Conservation (phyloP, 768 basidiomycete genomes). For the Crucibulum laeve region DNA sequence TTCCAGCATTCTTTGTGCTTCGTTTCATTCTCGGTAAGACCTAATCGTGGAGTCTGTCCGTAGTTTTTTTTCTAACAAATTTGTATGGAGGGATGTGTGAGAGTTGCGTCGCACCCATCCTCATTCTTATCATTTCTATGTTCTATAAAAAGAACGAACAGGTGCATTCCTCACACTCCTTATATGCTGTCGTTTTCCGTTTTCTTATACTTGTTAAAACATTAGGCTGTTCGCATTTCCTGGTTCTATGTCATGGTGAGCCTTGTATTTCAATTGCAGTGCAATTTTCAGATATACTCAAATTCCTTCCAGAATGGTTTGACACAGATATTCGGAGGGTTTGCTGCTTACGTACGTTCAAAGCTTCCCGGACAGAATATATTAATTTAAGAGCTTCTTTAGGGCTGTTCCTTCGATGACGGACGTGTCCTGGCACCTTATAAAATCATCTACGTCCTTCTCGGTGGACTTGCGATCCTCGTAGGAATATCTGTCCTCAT, state of each 20-base stretch:
- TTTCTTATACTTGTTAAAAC: background rate
- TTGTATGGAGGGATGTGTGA: slow-evolving; percentile 55
- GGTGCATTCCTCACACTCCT: too few species aligned
- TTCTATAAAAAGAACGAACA: slow-evolving; percentile 71
- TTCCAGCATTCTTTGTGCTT: slow-evolving; percentile 58
- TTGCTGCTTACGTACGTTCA: slow-evolving; percentile 58
- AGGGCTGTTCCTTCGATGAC: slow-evolving; percentile 55
- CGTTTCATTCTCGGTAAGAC: slow-evolving; percentile 53
- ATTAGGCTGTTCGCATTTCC: slow-evolving; percentile 51
- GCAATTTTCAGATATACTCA: background rate
- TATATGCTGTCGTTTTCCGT: background rate
- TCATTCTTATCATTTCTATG: slow-evolving; percentile 61
- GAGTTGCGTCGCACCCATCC: slow-evolving; percentile 57
- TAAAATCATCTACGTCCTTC: slow-evolving; percentile 57
- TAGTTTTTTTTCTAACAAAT: background rate
- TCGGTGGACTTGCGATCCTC: slow-evolving; percentile 56
- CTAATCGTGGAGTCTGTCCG: background rate
- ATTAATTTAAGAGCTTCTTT: background rate
- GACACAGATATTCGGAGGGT: slow-evolving; percentile 58
- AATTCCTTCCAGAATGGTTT: slow-evolving; percentile 46
- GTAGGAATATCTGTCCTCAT: slow-evolving; percentile 53
- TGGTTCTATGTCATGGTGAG: slow-evolving; percentile 66
- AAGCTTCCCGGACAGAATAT: background rate
- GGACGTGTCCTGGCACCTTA: slow-evolving; percentile 47
- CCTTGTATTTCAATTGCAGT: background rate